These are phyloP conservation scores for Ogataea zsoltii DNA, from an alignment of 805 yeast species.

Conservation along the genomic window DNA sequence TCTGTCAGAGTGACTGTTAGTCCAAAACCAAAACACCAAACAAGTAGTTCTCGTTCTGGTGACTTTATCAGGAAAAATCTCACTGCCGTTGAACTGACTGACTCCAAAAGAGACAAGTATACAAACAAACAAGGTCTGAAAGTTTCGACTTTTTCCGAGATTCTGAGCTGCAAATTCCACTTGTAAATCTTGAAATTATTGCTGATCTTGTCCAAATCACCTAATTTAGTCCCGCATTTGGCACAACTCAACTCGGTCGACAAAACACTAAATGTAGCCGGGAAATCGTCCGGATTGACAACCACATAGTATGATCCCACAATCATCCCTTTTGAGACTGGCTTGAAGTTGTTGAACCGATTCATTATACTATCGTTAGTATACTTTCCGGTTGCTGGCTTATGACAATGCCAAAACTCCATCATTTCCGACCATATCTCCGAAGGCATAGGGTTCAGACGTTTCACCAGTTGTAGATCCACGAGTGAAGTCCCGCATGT, in stretches of 20 bases:
- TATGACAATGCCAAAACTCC: slow-evolving; percentile 98
- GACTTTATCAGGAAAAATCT: slow-evolving; percentile 35
- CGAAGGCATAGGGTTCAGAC: slow-evolving; percentile 73
- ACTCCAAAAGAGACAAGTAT: slow-evolving; percentile 41
- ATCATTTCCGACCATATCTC: slow-evolving; percentile 92
- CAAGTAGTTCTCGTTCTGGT: slow-evolving; percentile 16
- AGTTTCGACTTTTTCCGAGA: slow-evolving; percentile 23
- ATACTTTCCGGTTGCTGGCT: slow-evolving; percentile 44
- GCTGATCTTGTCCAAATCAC: slow-evolving; percentile 7
- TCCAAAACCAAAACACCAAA: slow-evolving; percentile 56
- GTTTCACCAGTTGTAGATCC: slow-evolving; percentile 34
- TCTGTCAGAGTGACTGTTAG: slow-evolving; percentile 25
- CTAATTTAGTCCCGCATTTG: neutral
- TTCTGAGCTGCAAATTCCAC: slow-evolving; percentile 50
- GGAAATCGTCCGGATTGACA: slow-evolving; percentile 31
- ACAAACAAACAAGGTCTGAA: slow-evolving; percentile 40
- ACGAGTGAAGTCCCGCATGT: slow-evolving; percentile 22
- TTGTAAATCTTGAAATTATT: slow-evolving; percentile 46
- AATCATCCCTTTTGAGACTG: slow-evolving; percentile 43
- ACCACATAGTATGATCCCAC: slow-evolving; percentile 61
- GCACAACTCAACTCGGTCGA: neutral
- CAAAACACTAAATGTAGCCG: slow-evolving; percentile 6
- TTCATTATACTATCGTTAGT: slow-evolving; percentile 21
- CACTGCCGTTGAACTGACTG: slow-evolving; percentile 43
- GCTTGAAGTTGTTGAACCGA: slow-evolving; percentile 45